These are phyloP conservation scores for Annona cherimola DNA, from an alignment of 164 flowering plant species.

Conservation along the genomic window DNA sequence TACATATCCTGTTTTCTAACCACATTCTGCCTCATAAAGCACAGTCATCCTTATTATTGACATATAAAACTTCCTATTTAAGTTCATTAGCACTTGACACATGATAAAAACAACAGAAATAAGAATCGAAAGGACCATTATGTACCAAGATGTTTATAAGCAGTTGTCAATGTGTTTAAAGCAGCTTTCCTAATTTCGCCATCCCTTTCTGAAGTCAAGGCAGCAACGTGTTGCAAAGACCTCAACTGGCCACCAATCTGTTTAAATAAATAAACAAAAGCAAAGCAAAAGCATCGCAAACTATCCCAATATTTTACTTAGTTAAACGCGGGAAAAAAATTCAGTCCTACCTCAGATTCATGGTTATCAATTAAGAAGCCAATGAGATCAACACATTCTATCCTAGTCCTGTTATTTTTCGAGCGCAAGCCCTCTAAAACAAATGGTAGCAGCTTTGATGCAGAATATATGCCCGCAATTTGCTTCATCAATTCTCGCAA, in stretches of 20 bases:
- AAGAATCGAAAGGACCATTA: conserved; percentile 1
- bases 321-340: not conserved
- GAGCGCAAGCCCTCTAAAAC: conserved; percentile 94
- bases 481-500: conserved; percentile 84
- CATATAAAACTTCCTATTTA: too few species aligned
- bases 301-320: not conserved
- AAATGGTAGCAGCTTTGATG: conserved; percentile 71
- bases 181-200: conserved; percentile 98
- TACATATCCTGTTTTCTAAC: too few species aligned
- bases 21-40: too few species aligned
- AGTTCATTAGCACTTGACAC: too few species aligned
- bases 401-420: conserved; percentile 86
- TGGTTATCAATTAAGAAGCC: conserved; percentile 79
- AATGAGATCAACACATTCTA: conserved; percentile 83
- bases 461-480: conserved; percentile 59
- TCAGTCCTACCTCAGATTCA: conserved; percentile 61
- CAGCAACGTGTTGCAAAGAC: conserved; percentile 88
- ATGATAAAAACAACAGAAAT: too few species aligned
- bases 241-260: conserved; percentile 87
- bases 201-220: conserved; percentile 93
- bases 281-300: not conserved
- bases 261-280: not conserved
- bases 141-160: conserved; percentile 91
- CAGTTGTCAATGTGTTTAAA: conserved; percentile 77
- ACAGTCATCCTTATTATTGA: too few species aligned